Evolutionary conservation across 768 basidiomycete genomes (phyloP), one percentile per base, ranked within the genome.

Genomic region (Suillus spraguei): DNA sequence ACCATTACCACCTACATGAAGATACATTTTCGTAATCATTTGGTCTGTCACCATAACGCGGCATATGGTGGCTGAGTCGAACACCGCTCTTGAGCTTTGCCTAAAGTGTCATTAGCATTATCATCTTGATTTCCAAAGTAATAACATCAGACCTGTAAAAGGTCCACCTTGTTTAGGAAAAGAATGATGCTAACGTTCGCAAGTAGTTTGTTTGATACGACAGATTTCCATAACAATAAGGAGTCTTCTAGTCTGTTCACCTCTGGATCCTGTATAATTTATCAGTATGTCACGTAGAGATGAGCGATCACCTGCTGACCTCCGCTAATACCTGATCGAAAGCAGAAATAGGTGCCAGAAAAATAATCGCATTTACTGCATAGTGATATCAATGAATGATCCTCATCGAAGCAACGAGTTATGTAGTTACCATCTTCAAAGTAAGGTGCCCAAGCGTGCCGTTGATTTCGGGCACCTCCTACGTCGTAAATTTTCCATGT

Each of bases 401-500:
- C 54, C 61, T 33, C 20, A 55, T 22, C 44, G 36, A 65, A 61
- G 33, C 62, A 44, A 50, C 16, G 28, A 59, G 35, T 52, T 46
- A 36, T 41, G 38, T 8, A 36, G 69, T 66, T 67, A 92, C 91
- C 90, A 72, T 92, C 88, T 68, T 93, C 89, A 66, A 95, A 94
- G 75, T 92, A 95, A 5, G 93, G 92, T 14, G 90, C 90, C 92
- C 92, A 95, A 1, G 91, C 91, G 65, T 90, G 88, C 60, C 93
- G 85, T 74, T 93, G 91, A 71, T 87, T 89, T 63, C 88, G 83
- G 36, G 91, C 83, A 24, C 92, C 92, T 61, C 92, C 92, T 17
- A 94, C 92, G 71, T 94, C 92, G 73, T 92, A 94, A 59, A 94
- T 88, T 65, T 86, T 87, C 92, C 92, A 94, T 68, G 88, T 83